Evolutionary conservation across 805 yeast genomes (phyloP).

Genomic region (fission yeast (Schizosaccharomyces pombe)): DNA sequence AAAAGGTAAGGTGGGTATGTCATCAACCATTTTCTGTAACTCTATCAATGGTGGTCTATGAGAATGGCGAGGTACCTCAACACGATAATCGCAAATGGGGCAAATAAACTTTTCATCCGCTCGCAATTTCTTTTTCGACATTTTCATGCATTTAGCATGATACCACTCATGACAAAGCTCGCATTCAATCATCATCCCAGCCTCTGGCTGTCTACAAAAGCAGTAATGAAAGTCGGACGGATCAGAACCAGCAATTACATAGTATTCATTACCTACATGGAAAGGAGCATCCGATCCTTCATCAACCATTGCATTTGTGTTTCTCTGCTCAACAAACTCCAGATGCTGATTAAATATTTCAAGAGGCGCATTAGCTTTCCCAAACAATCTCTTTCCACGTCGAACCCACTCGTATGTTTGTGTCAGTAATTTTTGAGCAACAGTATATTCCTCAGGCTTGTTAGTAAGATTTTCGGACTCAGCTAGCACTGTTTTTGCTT

Average conservation of each 20-base stretch:
- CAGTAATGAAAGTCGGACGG: slow-evolving; percentile 22
- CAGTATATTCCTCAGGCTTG: slow-evolving; percentile 8
- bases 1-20: slow-evolving; percentile 14
- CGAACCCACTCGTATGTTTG: slow-evolving; percentile 20
- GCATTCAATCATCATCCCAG: slow-evolving; percentile 75
- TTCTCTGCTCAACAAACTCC: slow-evolving; percentile 11
- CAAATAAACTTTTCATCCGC: slow-evolving; percentile 26
- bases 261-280: slow-evolving; percentile 38
- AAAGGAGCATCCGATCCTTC: slow-evolving; percentile 19
- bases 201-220: slow-evolving; percentile 33
- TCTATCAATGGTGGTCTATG: slow-evolving; percentile 18
- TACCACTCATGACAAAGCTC: slow-evolving; percentile 77
- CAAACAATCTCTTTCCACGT: slow-evolving; percentile 16
- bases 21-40: slow-evolving; percentile 13
- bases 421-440: slow-evolving; percentile 12
- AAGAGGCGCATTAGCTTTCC: slow-evolving; percentile 18
- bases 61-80: slow-evolving; percentile 16
- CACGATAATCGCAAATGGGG: slow-evolving; percentile 27
- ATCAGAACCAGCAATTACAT: slow-evolving; percentile 14
- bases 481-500: slow-evolving; percentile 14
- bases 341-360: slow-evolving; percentile 15
- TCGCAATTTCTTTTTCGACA: slow-evolving; percentile 11
- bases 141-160: slow-evolving; percentile 58
- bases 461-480: slow-evolving; percentile 10
- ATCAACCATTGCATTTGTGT: slow-evolving; percentile 13